A percentile compares a stretch with the other conserved stretches of the same genome.
These are phyloP conservation scores for Pyricularia grisea DNA, from an alignment of 2,329 filamentous ascomycete species.

Conservation along the genomic window DNA sequence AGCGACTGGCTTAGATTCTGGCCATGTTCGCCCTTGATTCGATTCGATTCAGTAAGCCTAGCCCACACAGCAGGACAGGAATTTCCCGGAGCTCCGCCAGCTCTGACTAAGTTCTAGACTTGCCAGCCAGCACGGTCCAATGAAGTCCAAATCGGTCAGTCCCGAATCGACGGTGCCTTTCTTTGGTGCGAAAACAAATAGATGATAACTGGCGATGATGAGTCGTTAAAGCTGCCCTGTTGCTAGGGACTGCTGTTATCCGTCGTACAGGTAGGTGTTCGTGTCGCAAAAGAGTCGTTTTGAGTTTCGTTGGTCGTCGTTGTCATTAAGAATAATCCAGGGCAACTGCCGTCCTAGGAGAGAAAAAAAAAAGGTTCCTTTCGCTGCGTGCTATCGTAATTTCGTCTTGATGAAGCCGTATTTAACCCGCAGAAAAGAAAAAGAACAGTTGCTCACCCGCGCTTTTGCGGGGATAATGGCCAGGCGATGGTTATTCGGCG, in stretches of 20 bases:
- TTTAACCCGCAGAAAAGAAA: constrained; percentile 6
- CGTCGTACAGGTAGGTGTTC: neutral
- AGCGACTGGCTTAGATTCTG: neutral
- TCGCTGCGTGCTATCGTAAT: constrained; percentile 3
- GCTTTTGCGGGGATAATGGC: neutral
- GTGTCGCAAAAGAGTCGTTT: neutral
- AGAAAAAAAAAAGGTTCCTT: constrained; percentile 7
- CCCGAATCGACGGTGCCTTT: neutral
- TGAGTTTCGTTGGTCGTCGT: neutral
- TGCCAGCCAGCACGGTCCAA: neutral
- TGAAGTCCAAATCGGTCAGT: neutral
- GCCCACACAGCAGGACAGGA: neutral
- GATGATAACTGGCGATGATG: neutral
- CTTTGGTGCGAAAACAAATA: neutral
- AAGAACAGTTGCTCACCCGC: constrained; percentile 2
- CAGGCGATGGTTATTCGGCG: neutral
- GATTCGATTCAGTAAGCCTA: neutral
- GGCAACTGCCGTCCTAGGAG: neutral
- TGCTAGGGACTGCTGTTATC: neutral
- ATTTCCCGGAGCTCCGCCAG: neutral
- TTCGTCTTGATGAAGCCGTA: constrained; percentile 2
- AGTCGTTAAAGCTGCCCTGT: neutral
- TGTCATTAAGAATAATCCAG: neutral
- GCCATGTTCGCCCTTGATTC: neutral
- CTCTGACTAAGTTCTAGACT: neutral